Base-by-base conservation (phyloP, 192 early-diverging fungal species). In the Rhizoclosmatium globosum region DNA sequence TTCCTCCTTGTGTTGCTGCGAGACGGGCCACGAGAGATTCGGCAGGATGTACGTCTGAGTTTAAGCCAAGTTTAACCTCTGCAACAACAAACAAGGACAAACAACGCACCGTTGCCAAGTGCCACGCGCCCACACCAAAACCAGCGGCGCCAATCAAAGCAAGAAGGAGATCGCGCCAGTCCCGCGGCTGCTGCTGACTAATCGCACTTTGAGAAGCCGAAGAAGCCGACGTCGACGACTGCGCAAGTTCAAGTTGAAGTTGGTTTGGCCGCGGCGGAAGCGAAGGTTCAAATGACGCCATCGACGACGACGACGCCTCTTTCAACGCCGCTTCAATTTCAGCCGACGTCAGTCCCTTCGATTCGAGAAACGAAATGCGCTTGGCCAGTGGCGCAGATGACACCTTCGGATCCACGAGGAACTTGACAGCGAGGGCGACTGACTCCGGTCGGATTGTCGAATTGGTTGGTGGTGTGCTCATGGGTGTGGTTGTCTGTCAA, bases 131-230 rank as follows among this genome's bases (percentile, higher is more conserved):
- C 82, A 96, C 97, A n/a, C 93, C 92, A 43, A 95, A 89, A 9
- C 96, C 96, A 68, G 92, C 94, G 17, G 92, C 92, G 13, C 95
- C 91, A 17, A 96, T 91, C 17, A 94, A 89, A 4, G 92, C 96
- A 59, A 99, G 92, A 82, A 95, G 93, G 77, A 94, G 91, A 82
- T 99, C 98, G 74, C 96, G 92, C 98, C 98, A 99, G 77, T 94
- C 94, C 62, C 92, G 88, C n/a, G 79, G 83, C 3, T 89, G 38
- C 67, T 74, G 73, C 59, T 62, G 58, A 31, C 31, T 31, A 31
- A 31, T 31, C 31, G 31, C 31, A 0, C 31, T 31, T 0, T 31
- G 31, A 31, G 31, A 31, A 6, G 1, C 39, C 47, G 74, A 23
- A 31, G 42, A 15, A n/a, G n/a, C n/a, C n/a, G n/a, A n/a, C n/a